These are phyloP conservation scores for Citeromyces nyonsensis DNA, from an alignment of 805 yeast genomes.

Conservation along the genomic window DNA sequence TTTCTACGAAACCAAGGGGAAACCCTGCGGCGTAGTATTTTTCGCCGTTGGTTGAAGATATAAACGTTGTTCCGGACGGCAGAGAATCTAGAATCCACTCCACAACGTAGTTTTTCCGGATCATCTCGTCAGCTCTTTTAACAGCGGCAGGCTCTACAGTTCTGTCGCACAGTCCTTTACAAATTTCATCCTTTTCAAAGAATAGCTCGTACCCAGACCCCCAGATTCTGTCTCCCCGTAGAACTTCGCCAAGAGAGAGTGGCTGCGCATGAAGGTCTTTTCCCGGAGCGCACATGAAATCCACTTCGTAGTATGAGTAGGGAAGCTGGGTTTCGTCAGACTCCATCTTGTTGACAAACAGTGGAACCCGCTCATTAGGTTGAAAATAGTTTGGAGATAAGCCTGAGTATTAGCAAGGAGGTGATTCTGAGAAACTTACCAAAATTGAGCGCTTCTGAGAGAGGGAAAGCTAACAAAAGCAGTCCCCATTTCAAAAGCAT, in stretches of 20 bases:
- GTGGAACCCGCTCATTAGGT: slow-evolving; percentile 35
- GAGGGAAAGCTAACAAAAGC: too few species aligned
- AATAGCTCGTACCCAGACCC: slow-evolving; percentile 51
- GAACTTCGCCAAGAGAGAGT: slow-evolving; percentile 59
- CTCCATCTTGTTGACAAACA: slow-evolving; percentile 64
- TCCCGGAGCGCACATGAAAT: slow-evolving; percentile 66
- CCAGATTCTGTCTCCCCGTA: slow-evolving; percentile 72
- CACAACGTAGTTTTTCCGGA: slow-evolving; percentile 56
- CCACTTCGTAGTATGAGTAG: slow-evolving; percentile 59
- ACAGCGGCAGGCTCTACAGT: slow-evolving; percentile 35
- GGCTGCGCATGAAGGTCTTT: slow-evolving; percentile 39
- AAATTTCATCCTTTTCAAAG: slow-evolving; percentile 51
- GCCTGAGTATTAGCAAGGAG: too few species aligned
- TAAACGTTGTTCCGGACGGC: slow-evolving; percentile 80
- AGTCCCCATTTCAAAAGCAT: too few species aligned
- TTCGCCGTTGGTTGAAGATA: slow-evolving; percentile 34
- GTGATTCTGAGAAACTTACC: too few species aligned
- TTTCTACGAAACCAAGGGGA: slow-evolving; percentile 58
- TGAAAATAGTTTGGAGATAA: too few species aligned
- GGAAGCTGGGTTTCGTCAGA: slow-evolving; percentile 70
- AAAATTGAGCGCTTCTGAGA: too few species aligned
- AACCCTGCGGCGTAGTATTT: slow-evolving; percentile 72
- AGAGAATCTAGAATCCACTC: slow-evolving; percentile 77
- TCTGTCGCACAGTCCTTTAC: slow-evolving; percentile 56
- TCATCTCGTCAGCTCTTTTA: slow-evolving; percentile 40